A percentile compares a stretch with the other conserved stretches of the same genome.
Conservation (phyloP, 2,329 filamentous ascomycete species). For the Chaetomium globosum region DNA sequence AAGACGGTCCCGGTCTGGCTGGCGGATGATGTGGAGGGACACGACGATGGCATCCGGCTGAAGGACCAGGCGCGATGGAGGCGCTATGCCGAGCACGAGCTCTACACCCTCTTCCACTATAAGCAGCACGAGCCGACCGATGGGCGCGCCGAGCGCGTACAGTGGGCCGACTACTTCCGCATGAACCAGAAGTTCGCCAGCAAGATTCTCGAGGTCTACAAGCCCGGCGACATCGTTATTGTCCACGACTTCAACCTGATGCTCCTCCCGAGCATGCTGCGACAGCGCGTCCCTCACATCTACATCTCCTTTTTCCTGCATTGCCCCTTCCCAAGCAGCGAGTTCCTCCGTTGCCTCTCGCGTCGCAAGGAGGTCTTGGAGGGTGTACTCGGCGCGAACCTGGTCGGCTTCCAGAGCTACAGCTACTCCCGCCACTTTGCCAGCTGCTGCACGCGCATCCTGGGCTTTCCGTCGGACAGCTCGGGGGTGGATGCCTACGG, state of each 20-base stretch:
- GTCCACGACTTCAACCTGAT: constrained; percentile 95
- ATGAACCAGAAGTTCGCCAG: constrained; percentile 94
- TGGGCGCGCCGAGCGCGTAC: constrained; percentile 75
- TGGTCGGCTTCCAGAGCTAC: constrained; percentile 94
- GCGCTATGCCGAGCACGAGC: constrained; percentile 84
- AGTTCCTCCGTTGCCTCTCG: constrained; percentile 87
- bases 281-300: constrained; percentile 82
- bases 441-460: constrained; percentile 87
- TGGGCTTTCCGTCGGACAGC: constrained; percentile 85
- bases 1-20: constrained; percentile 89
- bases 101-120: constrained; percentile 94
- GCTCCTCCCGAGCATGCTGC: constrained; percentile 82
- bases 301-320: constrained; percentile 96
- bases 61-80: constrained; percentile 87
- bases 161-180: constrained; percentile 90
- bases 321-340: constrained; percentile 92
- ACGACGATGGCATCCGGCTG: constrained; percentile 68
- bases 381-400: constrained; percentile 85
- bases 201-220: constrained; percentile 83
- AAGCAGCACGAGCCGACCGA: constrained; percentile 90
- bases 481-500: constrained; percentile 88
- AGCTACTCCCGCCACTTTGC: constrained; percentile 94
- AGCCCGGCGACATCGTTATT: constrained; percentile 87
- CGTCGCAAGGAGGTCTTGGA: constrained; percentile 88
- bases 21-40: constrained; percentile 70